Base-by-base conservation (phyloP, 257 asterid species). In the Nicotiana tomentosiformis region DNA sequence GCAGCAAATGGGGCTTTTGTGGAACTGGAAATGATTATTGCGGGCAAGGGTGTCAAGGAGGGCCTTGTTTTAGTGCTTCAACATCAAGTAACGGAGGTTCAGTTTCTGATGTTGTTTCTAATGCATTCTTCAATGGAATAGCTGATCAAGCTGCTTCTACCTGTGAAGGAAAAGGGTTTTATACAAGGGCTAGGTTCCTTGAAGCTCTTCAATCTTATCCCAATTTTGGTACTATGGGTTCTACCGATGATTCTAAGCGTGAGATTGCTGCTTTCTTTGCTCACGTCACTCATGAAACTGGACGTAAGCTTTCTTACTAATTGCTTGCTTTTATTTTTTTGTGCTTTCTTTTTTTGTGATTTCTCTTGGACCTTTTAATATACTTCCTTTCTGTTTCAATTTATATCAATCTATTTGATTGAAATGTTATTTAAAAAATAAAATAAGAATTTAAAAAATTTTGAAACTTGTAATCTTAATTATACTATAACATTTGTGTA, bases 51-150 rank as follows among this genome's bases (percentile, higher is more conserved):
- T 70, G 78, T 46, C 78, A 33, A 70, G 53, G 29, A 33, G 78
- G 78, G 3, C 78, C 78, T 33, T 70, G 78, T 33, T 14, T 18
- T 43, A 43, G 17, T 30, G 23, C 6, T 14, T 1, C 53, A 53
- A 2, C 18, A 53, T 11, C 17, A 53, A 53, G 58, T 5, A 53
- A 53, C 16, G 78, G 53, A 30, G 78, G 35, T 70, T 37, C 78
- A 26, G 80, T 76, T 16, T 33, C 80, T 51, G 32, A 18, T 15
- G 26, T 76, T 20, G 80, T 76, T 2, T 39, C 61, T 16, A 60
- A 76, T 32, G 80, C 60, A 20, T 76, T 76, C 62, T 76, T 76
- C 39, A 76, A 76, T 76, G 80, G 80, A 23, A 76, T 76, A 39
- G 80, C 60, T 49, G 61, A 49, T 43, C 61, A 76, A n/a, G 26